Percentiles rank a stretch among this genome's conserved stretches.
phyloP scores from a whole-genome alignment of 2,329 filamentous ascomycete genomes.

The Neopestalotiopsis rosae region DNA sequence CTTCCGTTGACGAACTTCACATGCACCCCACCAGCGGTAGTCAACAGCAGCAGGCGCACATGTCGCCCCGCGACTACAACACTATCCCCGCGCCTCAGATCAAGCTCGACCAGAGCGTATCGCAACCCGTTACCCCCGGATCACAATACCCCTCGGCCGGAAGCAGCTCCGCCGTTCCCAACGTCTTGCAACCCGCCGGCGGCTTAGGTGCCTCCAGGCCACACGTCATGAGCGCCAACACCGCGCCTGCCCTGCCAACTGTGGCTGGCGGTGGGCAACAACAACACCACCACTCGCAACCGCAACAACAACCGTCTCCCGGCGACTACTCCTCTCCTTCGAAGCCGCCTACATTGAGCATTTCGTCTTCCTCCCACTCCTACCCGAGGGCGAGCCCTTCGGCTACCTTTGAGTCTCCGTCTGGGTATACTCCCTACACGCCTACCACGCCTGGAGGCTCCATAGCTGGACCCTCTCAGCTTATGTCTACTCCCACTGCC shows the following conservation, averaged over 20 bases:
- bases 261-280: conserved; percentile 49
- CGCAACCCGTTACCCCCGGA: conserved; percentile 42
- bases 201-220: conserved; percentile 44
- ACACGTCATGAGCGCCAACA: conserved; percentile 46
- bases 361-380: conserved; percentile 60
- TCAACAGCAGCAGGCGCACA: conserved; percentile 41
- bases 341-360: conserved; percentile 67
- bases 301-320: conserved; percentile 44
- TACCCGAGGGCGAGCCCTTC: conserved; percentile 88
- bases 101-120: conserved; percentile 51
- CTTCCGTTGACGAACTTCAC: conserved; percentile 59
- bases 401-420: conserved; percentile 59
- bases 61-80: conserved; percentile 54
- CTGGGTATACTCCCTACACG: conserved; percentile 61
- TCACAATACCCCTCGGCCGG: conserved; percentile 41
- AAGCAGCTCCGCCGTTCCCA: conserved; percentile 54
- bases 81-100: conserved; percentile 50
- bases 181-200: conserved; percentile 61
- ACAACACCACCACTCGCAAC: conserved; percentile 25
- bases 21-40: conserved; percentile 51
- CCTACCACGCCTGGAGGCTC: conserved; percentile 68
- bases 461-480: conserved; percentile 62
- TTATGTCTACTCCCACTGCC: conserved; percentile 61
- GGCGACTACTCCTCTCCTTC: conserved; percentile 55
- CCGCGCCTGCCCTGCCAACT: conserved; percentile 51